Conservation (phyloP, 2,329 filamentous ascomycete genomes). For the Elsinoe fawcettii region DNA sequence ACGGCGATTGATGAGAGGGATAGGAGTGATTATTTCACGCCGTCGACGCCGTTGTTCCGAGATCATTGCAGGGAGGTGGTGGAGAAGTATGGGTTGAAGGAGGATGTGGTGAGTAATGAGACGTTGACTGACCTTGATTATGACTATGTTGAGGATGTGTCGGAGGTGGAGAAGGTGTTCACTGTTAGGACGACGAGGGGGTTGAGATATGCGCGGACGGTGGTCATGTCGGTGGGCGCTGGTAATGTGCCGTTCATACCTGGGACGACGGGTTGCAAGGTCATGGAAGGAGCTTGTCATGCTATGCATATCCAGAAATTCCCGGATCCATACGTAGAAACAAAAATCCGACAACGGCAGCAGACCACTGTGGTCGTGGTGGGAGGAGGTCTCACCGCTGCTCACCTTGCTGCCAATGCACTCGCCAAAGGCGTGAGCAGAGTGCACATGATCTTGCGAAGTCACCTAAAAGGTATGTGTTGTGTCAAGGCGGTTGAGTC, state of each 20-base stretch:
- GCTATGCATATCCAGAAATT: conserved; percentile 56
- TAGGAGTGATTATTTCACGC: conserved; percentile 41
- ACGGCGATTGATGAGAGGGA: conserved; percentile 39
- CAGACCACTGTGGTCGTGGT: conserved; percentile 62
- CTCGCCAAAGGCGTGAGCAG: conserved; percentile 57
- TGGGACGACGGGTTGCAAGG: conserved; percentile 24
- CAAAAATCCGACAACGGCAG: conserved; percentile 44
- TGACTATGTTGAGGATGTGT: conserved; percentile 35
- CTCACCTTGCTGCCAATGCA: conserved; percentile 62
- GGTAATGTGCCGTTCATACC: conserved; percentile 51
- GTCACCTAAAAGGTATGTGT: conserved; percentile 36
- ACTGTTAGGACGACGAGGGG: conserved; percentile 52
- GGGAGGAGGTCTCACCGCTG: conserved; percentile 68
- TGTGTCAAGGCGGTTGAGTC: not conserved
- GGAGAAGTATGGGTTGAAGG: conserved; percentile 39
- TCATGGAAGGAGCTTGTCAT: conserved; percentile 49
- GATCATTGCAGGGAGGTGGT: conserved; percentile 36
- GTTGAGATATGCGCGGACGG: conserved; percentile 50
- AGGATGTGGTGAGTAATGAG: conserved; percentile 52
- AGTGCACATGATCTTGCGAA: conserved; percentile 63
- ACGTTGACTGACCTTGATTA: conserved; percentile 56
- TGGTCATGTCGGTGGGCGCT: conserved; percentile 64
- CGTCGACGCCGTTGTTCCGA: conserved; percentile 34
- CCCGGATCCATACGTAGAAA: conserved; percentile 45
- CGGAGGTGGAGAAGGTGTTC: conserved; percentile 51